Conservation (phyloP, 345 rosid species). For the Ailanthus altissimus region DNA sequence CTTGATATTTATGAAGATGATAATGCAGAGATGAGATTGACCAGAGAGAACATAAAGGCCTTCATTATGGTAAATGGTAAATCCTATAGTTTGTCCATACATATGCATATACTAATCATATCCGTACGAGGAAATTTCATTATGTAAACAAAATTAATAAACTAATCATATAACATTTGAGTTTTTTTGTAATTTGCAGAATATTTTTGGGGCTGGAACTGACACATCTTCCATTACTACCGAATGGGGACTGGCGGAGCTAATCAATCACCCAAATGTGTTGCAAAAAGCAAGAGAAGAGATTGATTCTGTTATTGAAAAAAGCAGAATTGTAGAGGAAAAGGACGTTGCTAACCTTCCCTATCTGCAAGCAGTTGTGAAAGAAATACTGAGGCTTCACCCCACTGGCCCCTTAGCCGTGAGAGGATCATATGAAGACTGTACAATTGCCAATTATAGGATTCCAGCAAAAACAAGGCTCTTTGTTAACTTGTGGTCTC, state of each 20-base stretch:
- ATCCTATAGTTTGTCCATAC: not conserved
- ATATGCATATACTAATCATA: not conserved
- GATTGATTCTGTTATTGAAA: constrained; percentile 58
- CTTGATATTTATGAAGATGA: constrained; percentile 68
- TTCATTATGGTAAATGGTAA: constrained; percentile 59
- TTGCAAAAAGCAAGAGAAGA: constrained; percentile 59
- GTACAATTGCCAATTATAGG: constrained; percentile 38
- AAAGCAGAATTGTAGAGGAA: constrained; percentile 52
- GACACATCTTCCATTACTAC: constrained; percentile 53
- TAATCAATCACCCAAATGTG: constrained; percentile 61
- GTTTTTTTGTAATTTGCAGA: constrained; percentile 29
- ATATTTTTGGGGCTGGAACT: constrained; percentile 55
- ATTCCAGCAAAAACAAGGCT: constrained; percentile 58
- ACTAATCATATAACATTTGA: not conserved
- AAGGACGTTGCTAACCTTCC: constrained; percentile 57
- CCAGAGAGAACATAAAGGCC: constrained; percentile 72
- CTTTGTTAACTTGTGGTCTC: constrained; percentile 55
- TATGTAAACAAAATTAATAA: no score
- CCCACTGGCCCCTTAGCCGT: constrained; percentile 59
- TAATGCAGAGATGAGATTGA: constrained; percentile 55
- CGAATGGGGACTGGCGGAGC: constrained; percentile 77
- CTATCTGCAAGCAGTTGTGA: constrained; percentile 61
- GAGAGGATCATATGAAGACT: constrained; percentile 48
- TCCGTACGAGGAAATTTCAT: no score
- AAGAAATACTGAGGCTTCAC: constrained; percentile 71